Base-by-base conservation (phyloP, 768 basidiomycete genomes). In the Podaxis pistillaris region DNA sequence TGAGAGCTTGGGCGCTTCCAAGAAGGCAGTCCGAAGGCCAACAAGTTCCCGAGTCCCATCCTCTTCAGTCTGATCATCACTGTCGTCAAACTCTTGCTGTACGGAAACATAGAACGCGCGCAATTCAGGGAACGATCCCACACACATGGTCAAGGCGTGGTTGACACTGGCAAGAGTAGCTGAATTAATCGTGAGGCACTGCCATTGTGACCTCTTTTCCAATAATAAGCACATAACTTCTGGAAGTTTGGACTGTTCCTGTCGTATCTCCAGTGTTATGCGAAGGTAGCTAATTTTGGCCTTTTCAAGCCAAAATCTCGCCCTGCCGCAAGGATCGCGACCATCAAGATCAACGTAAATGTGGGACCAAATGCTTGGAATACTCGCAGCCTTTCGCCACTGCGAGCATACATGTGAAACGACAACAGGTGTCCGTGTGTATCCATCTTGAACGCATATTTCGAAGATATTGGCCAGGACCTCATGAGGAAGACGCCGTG, bases 361-460 rank as follows among this genome's bases (percentile, higher is more conserved):
- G 67, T 80, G 75, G 3, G 85, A 84, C 87, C 86, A 88, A 24
- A 86, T 77, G 22, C 77, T 73, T n/a, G 86, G 84, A 40, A 75
- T 73, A 44, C 70, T 71, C 15, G 83, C 75, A 0, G 84, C 86
- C 65, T 75, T 78, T 60, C 85, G 78, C 87, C 87, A 89, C 56
- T 79, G 74, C 2, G 80, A 77, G 67, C 85, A 88, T 46, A 87
- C 84, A 52, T 85, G 83, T 9, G 86, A 87, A 46, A 78, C 79
- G 36, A 80, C 75, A 13, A 88, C 68, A 19, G 86, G 86, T 19
- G 81, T 83, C 28, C 79, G 77, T 28, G 80, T 80, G 82, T 83
- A 86, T 12, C 83, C 81, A 51, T 77, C 76, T 22, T 71, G 72
- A 3, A 80, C 78, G 69, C 83, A 84, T 41, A 76, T 71, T 63